These are phyloP conservation scores for Pterocarpus santalinus DNA, from an alignment of 306 rosid genomes.

Conservation along the genomic window DNA sequence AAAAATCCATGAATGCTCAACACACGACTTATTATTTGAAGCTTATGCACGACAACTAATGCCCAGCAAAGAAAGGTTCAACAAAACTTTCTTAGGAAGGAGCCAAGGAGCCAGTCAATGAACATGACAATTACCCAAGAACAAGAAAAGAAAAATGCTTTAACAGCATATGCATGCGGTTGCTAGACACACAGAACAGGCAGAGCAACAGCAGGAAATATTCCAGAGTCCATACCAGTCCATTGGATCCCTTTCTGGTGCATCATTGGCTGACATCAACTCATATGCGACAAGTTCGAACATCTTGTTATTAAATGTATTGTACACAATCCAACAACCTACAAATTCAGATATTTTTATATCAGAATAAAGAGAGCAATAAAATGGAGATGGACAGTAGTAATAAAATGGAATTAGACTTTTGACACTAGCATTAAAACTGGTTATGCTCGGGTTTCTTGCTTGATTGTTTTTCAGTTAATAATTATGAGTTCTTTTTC, in stretches of 20 bases:
- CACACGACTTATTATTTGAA: constrained; percentile 28
- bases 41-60: neutral
- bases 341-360: constrained; percentile 41
- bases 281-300: constrained; percentile 87
- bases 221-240: constrained; percentile 67
- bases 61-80: constrained; percentile 26
- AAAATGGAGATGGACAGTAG: neutral
- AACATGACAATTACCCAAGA: neutral
- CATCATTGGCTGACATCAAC: constrained; percentile 93
- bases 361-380: constrained; percentile 29
- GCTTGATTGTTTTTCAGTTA: constrained; percentile 5
- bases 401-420: constrained; percentile 23
- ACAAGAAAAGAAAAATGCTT: neutral
- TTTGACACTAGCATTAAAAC: constrained; percentile 26
- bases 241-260: constrained; percentile 98
- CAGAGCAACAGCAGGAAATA: constrained; percentile 5
- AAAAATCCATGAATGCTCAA: constrained; percentile 23
- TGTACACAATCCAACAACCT: constrained; percentile 89
- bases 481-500: constrained; percentile 17
- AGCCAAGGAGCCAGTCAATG: neutral
- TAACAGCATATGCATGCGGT: neutral
- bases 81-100: neutral
- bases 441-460: constrained; percentile 16
- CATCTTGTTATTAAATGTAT: constrained; percentile 61
- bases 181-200: neutral